A percentile compares a stretch with the other conserved stretches of the same genome.
Evolutionary conservation across 805 yeast genomes (phyloP).

Genomic region (Starmera amethionina): DNA sequence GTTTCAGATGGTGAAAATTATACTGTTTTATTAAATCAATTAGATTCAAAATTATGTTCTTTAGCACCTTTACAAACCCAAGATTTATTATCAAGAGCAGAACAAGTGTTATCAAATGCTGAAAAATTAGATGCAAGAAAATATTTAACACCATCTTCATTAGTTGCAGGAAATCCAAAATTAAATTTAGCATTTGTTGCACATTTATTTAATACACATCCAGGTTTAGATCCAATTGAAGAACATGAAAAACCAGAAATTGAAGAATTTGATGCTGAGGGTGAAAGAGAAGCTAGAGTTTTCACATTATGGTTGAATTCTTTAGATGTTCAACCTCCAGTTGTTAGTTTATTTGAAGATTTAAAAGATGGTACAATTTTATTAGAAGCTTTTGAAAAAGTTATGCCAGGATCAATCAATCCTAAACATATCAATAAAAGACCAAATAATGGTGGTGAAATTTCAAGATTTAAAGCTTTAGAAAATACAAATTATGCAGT

Average conservation of each 20-base stretch:
- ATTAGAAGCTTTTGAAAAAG: conserved; percentile 91
- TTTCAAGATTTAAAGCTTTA: conserved; percentile 87
- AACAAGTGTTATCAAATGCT: conserved; percentile 75
- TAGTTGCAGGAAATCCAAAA: conserved; percentile 94
- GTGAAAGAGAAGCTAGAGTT: conserved; percentile 98
- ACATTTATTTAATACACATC: conserved; percentile 90
- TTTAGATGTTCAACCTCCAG: conserved; percentile 91
- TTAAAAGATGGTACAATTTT: conserved; percentile 85
- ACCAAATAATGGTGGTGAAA: conserved; percentile 64
- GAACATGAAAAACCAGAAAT: conserved; percentile 88
- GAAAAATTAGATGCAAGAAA: conserved; percentile 89
- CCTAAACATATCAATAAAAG: conserved; percentile 72
- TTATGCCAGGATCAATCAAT: conserved; percentile 86
- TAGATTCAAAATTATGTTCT: conserved; percentile 77
- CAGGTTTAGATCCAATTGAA: conserved; percentile 92
- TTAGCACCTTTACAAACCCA: conserved; percentile 69
- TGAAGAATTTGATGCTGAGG: conserved; percentile 98
- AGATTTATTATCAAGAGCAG: conserved; percentile 77
- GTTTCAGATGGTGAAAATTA: conserved; percentile 94
- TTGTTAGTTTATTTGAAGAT: conserved; percentile 85
- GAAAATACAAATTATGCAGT: conserved; percentile 99
- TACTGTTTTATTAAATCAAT: conserved; percentile 79
- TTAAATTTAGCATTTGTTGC: conserved; percentile 97
- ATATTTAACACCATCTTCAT: conserved; percentile 85
- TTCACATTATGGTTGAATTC: conserved; percentile 97